Evolutionary conservation across 371 early-diverging fungal genomes (phyloP).

Genomic region (Parasitella parasitica): DNA sequence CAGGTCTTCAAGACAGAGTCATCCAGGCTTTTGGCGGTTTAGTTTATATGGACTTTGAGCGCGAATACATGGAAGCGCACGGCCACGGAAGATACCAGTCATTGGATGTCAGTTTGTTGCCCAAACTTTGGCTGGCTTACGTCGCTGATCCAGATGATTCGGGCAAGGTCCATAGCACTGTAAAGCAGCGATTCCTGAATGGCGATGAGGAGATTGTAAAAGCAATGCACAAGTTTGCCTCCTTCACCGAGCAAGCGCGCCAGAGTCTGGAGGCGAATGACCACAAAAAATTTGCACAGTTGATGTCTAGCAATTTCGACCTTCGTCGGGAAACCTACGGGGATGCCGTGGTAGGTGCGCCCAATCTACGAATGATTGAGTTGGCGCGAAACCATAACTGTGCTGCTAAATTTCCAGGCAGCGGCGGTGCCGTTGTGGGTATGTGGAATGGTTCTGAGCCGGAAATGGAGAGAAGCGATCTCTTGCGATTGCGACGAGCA

Average conservation of each 20-base stretch:
- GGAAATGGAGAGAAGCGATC: conserved; percentile 17
- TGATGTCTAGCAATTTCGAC: conserved; percentile 53
- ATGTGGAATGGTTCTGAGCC: conserved; percentile 39
- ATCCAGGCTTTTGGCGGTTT: conserved; percentile 67
- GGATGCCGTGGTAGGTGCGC: conserved; percentile 42
- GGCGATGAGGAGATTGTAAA: conserved; percentile 61
- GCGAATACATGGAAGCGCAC: conserved; percentile 51
- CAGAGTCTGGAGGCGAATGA: conserved; percentile 19
- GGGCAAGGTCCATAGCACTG: conserved; percentile 64
- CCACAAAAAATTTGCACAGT: conserved; percentile 37
- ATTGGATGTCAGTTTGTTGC: conserved; percentile 39
- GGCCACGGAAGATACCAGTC: conserved; percentile 59
- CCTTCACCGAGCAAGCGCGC: conserved; percentile 46
- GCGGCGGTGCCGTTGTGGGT: conserved; percentile 56
- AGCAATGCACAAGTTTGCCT: conserved; percentile 62
- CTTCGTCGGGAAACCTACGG: conserved; percentile 52
- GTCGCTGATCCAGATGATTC: conserved; percentile 66
- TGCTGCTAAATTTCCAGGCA: conserved; percentile 56
- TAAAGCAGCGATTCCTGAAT: conserved; percentile 52
- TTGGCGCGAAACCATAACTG: conserved; percentile 41
- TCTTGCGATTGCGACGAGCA: conserved; percentile 31
- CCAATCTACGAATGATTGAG: conserved; percentile 53
- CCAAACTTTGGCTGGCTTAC: conserved; percentile 57
- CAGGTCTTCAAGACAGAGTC: conserved; percentile 72
- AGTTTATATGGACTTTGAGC: conserved; percentile 70